Evolutionary conservation across 164 flowering plant species (phyloP), one percentile per base, ranked within the genome.

Genomic region (Kingdonia uniflora): DNA sequence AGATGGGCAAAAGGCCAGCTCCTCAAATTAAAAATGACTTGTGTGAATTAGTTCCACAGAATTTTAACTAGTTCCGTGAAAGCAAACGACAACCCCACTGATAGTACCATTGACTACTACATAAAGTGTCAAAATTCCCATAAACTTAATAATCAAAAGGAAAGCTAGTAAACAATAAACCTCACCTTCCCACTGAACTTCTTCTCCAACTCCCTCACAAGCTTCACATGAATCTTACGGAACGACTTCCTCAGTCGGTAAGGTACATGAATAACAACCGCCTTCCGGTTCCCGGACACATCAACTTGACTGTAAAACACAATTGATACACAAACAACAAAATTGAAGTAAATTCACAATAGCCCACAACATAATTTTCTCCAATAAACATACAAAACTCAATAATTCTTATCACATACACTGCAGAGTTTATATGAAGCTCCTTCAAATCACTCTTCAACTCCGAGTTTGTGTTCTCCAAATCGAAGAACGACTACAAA

Each of bases 151-250:
- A n/a, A n/a, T n/a, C 35, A 29, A 8, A 29, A 29, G 35, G 8
- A 29, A 3, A 29, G 4, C n/a, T n/a, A n/a, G n/a, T n/a, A n/a
- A 29, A 29, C 8, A 14, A 43, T 43, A 14, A 1, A 6, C 17
- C 47, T 38, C 54, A 77, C 79, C 77, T 72, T 77, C 17, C 81
- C 81, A 40, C 81, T 77, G 63, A 77, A 74, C 61, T 74, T 77
- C 68, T 77, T 77, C 63, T 74, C 79, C 19, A 77, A 65, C 65
- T 77, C 81, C 37, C 81, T 66, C 6, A 74, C 76, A 42, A 76
- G 78, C 67, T 64, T 68, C 14, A 75, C 66, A 51, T 74, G 81
- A 53, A 76, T 63, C 61, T 76, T 76, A 20, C 71, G 68, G 58
- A 66, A 76, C 39, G 68, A 65, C 52, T 76, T 74, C 59, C 77